Evolutionary conservation across 192 early-diverging fungal species (phyloP).

Genomic region (Coemansia interrupta): DNA sequence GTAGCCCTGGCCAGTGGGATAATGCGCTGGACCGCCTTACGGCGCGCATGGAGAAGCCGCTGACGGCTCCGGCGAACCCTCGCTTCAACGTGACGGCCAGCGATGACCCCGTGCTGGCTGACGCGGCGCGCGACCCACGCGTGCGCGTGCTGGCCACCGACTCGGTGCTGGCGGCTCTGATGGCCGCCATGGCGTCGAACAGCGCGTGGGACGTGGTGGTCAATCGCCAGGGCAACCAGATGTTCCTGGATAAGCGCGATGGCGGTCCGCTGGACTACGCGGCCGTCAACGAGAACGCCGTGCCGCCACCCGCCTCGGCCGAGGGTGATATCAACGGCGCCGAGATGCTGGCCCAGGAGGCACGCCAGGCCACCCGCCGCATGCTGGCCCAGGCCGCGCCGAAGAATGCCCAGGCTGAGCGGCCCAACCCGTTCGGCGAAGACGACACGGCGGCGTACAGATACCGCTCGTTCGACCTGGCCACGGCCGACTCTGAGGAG

Average conservation of each 20-base stretch:
- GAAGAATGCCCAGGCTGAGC: slow-evolving; percentile 55
- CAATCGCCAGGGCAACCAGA: slow-evolving; percentile 72
- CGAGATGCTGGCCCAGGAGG: slow-evolving; percentile 77
- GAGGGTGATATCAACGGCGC: slow-evolving; percentile 88
- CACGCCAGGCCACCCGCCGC: slow-evolving; percentile 80
- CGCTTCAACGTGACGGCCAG: slow-evolving; percentile 76
- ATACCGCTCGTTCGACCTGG: slow-evolving; percentile 83
- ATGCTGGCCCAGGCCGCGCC: slow-evolving; percentile 73
- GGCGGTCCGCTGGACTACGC: slow-evolving; percentile 78
- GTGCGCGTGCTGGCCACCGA: slow-evolving; percentile 87
- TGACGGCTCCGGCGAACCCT: slow-evolving; percentile 64
- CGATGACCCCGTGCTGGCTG: slow-evolving; percentile 81
- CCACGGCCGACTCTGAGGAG: slow-evolving; percentile 38
- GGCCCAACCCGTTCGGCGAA: slow-evolving; percentile 73
- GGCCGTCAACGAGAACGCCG: slow-evolving; percentile 94
- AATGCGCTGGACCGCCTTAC: slow-evolving; percentile 81
- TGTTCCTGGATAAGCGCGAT: slow-evolving; percentile 90
- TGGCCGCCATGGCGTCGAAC: slow-evolving; percentile 85
- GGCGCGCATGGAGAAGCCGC: slow-evolving; percentile 71
- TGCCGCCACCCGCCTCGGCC: slow-evolving; percentile 75
- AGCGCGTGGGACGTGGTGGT: slow-evolving; percentile 97
- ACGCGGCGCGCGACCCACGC: slow-evolving; percentile 43
- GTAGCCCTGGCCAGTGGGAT: slow-evolving; percentile 71
- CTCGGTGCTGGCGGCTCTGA: slow-evolving; percentile 81
- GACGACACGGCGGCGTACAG: slow-evolving; percentile 66